Base-by-base conservation (phyloP, 306 rosid species). In the Notholithocarpus densiflorus region DNA sequence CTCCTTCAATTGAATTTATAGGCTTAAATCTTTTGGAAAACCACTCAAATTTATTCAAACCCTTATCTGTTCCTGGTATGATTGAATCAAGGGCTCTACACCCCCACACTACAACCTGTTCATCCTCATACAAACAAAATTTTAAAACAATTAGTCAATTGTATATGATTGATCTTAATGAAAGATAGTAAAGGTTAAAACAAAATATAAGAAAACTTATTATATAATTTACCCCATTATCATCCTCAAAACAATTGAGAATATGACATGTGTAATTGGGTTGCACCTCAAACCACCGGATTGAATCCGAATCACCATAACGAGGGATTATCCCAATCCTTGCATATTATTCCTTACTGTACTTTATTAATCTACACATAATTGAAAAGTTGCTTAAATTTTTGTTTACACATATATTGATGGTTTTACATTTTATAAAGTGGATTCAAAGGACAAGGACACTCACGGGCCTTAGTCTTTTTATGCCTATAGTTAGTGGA, bases 301-400 rank as follows among this genome's bases (percentile, higher is more conserved):
- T 56, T 64, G 91, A 85, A 80, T 71, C 68, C 14, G 83, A 77
- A 56, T 89, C 79, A 20, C 87, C 86, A 10, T 85, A 89, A 51
- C 86, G 89, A 21, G 88, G 93, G 88, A 89, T 83, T 34, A 87
- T 66, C 54, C 93, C 89, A 6, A 89, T 85, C 65, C 82, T 85
- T 19, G 88, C 84, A 45, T 77, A 80, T 59, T 37, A 88, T 53
- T 82, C 83, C 29, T 82, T 79, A 1, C 73, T 55, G 57, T 75
- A 87, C 71, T 82, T 23, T 5, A 82, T 6, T 55, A 84, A 71
- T 77, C 90, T 87, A 75, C 85, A 61, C 18, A 65, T 32, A 31
- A 34, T 15, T 23, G 68, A 19, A 27, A 19, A 18, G 51, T 8
- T 11, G 23, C 23, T 15, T 5, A 3, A 19, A 5, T 14, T 21